phyloP scores from a whole-genome alignment of 306 rosid genomes.

The Ormosia semicastrata region DNA sequence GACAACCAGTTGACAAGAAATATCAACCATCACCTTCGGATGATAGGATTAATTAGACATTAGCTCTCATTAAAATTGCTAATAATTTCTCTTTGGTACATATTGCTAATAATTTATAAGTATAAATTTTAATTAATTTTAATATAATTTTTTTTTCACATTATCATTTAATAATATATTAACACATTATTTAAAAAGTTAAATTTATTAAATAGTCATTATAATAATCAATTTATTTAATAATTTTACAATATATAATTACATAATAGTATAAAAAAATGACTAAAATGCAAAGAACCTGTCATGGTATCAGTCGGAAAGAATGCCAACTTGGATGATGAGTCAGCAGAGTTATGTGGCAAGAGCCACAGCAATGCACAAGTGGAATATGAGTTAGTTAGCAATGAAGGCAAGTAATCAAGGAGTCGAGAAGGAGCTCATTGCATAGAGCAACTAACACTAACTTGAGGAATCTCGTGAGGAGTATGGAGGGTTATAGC shows the following conservation, averaged over 20 bases:
- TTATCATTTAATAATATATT: neutral
- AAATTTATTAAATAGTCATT: neutral
- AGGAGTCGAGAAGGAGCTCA: too few relatives aligned
- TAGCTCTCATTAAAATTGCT: conserved; percentile 26
- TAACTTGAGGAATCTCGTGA: too few relatives aligned
- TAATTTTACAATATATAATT: neutral
- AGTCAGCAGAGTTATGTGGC: too few relatives aligned
- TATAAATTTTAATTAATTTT: neutral
- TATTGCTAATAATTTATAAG: neutral
- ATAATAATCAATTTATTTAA: neutral
- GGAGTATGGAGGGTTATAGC: too few relatives aligned
- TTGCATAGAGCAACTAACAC: too few relatives aligned
- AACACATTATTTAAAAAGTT: neutral
- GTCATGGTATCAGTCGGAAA: too few relatives aligned
- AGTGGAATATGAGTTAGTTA: too few relatives aligned
- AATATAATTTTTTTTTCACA: neutral
- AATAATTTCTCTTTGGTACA: neutral
- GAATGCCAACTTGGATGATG: too few relatives aligned
- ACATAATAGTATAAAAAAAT: neutral
- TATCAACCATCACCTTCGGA: conserved; percentile 43
- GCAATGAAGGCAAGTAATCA: too few relatives aligned
- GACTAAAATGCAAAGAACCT: too few relatives aligned
- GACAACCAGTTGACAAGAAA: conserved; percentile 48
- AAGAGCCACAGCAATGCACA: too few relatives aligned
- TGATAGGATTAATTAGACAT: conserved; percentile 33